phyloP scores from a whole-genome alignment of 306 rosid species.

The Trifolium repens region DNA sequence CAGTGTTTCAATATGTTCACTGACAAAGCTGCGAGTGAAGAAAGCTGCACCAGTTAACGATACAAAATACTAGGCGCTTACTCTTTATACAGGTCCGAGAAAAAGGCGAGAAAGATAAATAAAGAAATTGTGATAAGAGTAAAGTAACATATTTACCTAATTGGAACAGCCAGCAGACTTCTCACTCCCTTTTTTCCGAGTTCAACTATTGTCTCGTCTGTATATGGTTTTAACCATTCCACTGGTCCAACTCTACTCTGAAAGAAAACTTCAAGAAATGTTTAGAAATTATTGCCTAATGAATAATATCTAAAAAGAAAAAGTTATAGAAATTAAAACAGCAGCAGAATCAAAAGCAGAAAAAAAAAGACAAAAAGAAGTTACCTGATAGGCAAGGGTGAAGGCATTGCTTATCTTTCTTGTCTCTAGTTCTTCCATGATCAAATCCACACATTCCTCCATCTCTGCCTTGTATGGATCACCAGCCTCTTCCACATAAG shows the following conservation, averaged over 20 bases:
- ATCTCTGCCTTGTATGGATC: slow-evolving; percentile 98
- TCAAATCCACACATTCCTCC: slow-evolving; percentile 95
- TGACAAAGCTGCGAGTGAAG: slow-evolving; percentile 81
- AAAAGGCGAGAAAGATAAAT: neutral
- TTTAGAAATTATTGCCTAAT: slow-evolving; percentile 12
- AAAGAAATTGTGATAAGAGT: slow-evolving; percentile 16
- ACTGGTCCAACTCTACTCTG: slow-evolving; percentile 99
- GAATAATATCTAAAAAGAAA: neutral
- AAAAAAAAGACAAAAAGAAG: neutral
- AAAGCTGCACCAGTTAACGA: slow-evolving; percentile 31
- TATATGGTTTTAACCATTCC: slow-evolving; percentile 97
- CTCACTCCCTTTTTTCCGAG: slow-evolving; percentile 90
- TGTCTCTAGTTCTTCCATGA: slow-evolving; percentile 88
- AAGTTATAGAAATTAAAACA: neutral
- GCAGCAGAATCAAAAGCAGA: neutral
- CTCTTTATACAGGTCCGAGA: neutral
- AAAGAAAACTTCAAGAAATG: neutral
- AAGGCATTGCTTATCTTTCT: slow-evolving; percentile 71
- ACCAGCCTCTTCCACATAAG: slow-evolving; percentile 98
- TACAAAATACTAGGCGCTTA: slow-evolving; percentile 12
- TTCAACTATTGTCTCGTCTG: slow-evolving; percentile 92
- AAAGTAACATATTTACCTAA: slow-evolving; percentile 59
- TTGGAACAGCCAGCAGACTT: slow-evolving; percentile 91
- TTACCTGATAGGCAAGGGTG: slow-evolving; percentile 96
- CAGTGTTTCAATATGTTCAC: slow-evolving; percentile 97